Evolutionary conservation across 345 rosid species (phyloP), one percentile per base, ranked within the genome.

Genomic region (Syzygium grande): DNA sequence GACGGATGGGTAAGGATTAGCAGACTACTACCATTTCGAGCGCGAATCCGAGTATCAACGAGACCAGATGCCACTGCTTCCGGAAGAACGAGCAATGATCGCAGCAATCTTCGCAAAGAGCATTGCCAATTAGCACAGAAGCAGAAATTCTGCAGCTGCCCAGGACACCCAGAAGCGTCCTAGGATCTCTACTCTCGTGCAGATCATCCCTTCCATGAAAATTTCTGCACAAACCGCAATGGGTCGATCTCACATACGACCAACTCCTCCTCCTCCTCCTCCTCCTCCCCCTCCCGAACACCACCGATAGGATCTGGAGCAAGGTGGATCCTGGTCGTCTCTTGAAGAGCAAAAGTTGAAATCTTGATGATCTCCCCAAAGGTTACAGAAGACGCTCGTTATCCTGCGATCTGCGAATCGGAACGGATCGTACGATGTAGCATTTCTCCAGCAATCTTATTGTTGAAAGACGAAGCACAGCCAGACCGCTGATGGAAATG

Each of bases 71-170:
- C 14, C 80, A 73, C 80, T 73, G 80, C 46, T 73, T 73, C 80
- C 80, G 0, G 2, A 34, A 1, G 80, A 34, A 34, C 38, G 19
- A 34, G 80, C 46, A 8, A 68, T 46, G 80, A 34, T 25, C 7
- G 5, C 80, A 19, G 49, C 25, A 73, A 73, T 73, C 46, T 17
- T 34, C 25, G 0, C 80, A 73, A 49, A 0, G 2, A 73, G 80
- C 23, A 73, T 73, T 73, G 80, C 80, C 22, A 34, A 19, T 19
- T 0, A 73, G 1, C 49, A 0, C 0, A 34, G 25, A 17, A 73
- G 80, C 80, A 73, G 46, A 73, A 34, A 73, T 0, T 73, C 49
- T 19, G 38, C 49, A 34, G 49, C 49, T 9, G 25, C 80, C 80
- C 1, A 73, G 25, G 34, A 9, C 7, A 34, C 80, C 38, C 1